Percentiles rank a stretch among this genome's conserved stretches.
Conservation (phyloP, 257 asterid species). For the Penstemon newberryi region DNA sequence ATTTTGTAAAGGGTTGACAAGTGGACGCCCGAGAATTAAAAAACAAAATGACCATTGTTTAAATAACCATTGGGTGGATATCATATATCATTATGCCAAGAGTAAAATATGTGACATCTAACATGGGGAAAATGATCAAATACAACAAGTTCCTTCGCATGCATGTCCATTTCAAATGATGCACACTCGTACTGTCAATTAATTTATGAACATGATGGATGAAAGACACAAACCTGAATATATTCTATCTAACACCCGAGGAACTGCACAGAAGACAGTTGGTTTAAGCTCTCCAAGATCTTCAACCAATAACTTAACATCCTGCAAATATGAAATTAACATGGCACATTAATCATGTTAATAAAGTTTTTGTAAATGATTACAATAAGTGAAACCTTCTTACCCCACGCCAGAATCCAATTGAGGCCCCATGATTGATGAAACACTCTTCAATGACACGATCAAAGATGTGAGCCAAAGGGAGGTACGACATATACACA, state of each 20-base stretch:
- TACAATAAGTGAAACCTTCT: constrained; percentile 16
- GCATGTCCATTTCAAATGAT: constrained; percentile 2
- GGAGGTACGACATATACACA: constrained; percentile 54
- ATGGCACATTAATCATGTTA: background rate
- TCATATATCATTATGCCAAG: background rate
- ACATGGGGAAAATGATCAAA: background rate
- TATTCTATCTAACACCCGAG: constrained; percentile 64
- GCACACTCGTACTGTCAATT: background rate
- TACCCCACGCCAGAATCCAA: constrained; percentile 75
- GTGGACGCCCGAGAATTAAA: background rate
- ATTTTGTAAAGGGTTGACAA: background rate
- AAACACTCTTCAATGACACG: constrained; percentile 54
- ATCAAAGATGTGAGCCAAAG: constrained; percentile 63
- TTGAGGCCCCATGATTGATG: constrained; percentile 51
- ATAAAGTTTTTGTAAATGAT: background rate
- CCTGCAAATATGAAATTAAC: constrained; percentile 33
- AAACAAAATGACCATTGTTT: too few relatives aligned
- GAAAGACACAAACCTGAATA: constrained; percentile 43
- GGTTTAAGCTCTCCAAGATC: constrained; percentile 60
- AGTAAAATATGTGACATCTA: background rate
- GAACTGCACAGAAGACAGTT: constrained; percentile 66
- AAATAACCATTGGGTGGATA: background rate
- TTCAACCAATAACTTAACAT: constrained; percentile 53
- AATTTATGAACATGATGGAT: background rate
- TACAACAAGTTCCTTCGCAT: background rate